Base-by-base conservation (phyloP, 768 basidiomycete genomes). In the Pisolithus microcarpus region DNA sequence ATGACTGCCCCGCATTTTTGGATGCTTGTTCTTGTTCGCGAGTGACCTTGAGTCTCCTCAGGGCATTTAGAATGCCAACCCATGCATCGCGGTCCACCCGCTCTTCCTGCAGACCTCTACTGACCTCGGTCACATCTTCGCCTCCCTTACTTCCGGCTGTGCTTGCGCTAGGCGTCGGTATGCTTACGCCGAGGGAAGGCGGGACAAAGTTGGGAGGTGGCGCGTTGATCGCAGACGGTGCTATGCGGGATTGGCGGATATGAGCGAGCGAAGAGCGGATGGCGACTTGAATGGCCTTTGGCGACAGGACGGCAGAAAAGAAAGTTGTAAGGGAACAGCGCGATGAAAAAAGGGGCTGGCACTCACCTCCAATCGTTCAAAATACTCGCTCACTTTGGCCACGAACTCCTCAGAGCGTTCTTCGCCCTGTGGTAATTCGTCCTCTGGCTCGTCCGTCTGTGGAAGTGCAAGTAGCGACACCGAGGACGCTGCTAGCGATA, bases 391-490 rank as follows among this genome's bases (percentile, higher is more conserved):
- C 47, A 86, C 86, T 70, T 90, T 86, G 38, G 85, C 74, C 38
- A 90, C 88, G 57, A 91, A 90, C 60, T 88, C 85, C 61, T 91
- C 87, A 13, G 86, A 88, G 34, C 88, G 76, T 66, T 91, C 88
- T 53, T 84, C 88, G 38, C 87, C 88, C 59, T 85, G 83, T 3
- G 87, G 87, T 7, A 90, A 74, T 50, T 70, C 74, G 48, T 85
- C 84, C 7, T 79, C 79, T 3, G 81, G 76, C 1, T 65, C 75
- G 61, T 91, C 88, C 4, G 87, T 88, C 66, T 90, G 88, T 1
- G 88, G 88, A n/a, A 91, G 71, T 1, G 88, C 84, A 44, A 91
- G 74, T 46, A 90, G 75, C 6, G 86, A 84, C 51, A 89, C 82
- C 8, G 85, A 87, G 15, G 87, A 85, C 7, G 84, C 85, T 5